Evolutionary conservation across 2,329 filamentous ascomycete genomes (phyloP).

Genomic region (Neonectria hederae): DNA sequence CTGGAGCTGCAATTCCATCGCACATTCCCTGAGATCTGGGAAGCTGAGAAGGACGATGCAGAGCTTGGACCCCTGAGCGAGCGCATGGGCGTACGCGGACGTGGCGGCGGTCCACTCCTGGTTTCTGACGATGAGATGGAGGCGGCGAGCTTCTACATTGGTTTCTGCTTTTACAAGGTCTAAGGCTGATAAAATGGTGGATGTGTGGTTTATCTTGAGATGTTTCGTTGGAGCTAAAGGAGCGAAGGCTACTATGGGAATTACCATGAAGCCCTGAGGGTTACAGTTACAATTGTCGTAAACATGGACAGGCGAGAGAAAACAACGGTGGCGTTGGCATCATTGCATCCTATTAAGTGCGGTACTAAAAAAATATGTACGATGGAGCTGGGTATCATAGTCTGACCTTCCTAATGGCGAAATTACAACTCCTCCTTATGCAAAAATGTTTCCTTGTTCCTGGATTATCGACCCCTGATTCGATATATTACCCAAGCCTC

Average conservation of each 20-base stretch:
- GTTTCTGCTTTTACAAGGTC: slow-evolving; percentile 97
- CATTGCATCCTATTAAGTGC: slow-evolving; percentile 30
- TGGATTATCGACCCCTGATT: not conserved
- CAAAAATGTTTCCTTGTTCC: slow-evolving; percentile 12
- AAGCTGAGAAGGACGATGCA: slow-evolving; percentile 85
- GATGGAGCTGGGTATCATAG: slow-evolving; percentile 47
- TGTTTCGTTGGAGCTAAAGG: not conserved
- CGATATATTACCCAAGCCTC: not conserved
- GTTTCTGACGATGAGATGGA: slow-evolving; percentile 91
- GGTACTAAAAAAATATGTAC: slow-evolving; percentile 26
- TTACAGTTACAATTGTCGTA: not conserved
- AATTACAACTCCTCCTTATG: slow-evolving; percentile 39
- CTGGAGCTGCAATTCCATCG: slow-evolving; percentile 95
- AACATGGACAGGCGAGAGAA: not conserved
- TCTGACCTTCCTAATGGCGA: slow-evolving; percentile 32
- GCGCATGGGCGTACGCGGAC: slow-evolving; percentile 90
- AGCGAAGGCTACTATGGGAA: not conserved
- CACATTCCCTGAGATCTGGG: slow-evolving; percentile 90
- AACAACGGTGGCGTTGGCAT: slow-evolving; percentile 24
- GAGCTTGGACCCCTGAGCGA: slow-evolving; percentile 86
- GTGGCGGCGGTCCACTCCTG: slow-evolving; percentile 71
- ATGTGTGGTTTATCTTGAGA: not conserved
- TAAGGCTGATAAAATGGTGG: slow-evolving; percentile 48
- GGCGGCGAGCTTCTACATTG: slow-evolving; percentile 89
- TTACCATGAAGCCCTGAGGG: not conserved